Conservation (phyloP, 208 protist species). For the Trypanosoma rangeli region DNA sequence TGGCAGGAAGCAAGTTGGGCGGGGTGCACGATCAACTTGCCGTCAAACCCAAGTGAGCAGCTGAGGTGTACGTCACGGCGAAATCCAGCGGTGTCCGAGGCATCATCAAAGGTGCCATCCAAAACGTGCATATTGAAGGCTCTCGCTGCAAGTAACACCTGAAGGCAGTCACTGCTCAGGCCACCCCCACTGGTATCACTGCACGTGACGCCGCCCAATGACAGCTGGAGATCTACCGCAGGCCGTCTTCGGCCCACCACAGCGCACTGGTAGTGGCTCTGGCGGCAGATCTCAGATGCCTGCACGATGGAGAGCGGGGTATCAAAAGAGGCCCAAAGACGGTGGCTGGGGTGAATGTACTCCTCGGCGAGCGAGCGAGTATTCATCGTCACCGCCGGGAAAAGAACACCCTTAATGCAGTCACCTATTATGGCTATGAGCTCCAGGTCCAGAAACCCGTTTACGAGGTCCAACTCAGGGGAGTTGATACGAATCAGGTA, state of each 20-base stretch:
- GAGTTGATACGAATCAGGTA: conserved; percentile 82
- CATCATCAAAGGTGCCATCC: conserved; percentile 77
- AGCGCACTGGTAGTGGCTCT: conserved; percentile 62
- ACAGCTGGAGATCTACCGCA: conserved; percentile 47
- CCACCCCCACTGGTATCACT: neutral
- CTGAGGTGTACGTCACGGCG: conserved; percentile 43
- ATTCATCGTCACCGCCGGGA: conserved; percentile 58
- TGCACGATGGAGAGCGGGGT: conserved; percentile 65
- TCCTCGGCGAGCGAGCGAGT: conserved; percentile 56
- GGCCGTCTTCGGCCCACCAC: conserved; percentile 76
- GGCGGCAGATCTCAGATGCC: conserved; percentile 61
- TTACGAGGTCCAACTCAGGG: conserved; percentile 59
- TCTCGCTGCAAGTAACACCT: conserved; percentile 67
- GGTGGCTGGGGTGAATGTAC: conserved; percentile 74
- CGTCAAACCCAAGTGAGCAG: conserved; percentile 75
- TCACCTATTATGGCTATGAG: conserved; percentile 63
- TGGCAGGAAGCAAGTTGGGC: conserved; percentile 69
- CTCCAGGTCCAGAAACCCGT: conserved; percentile 81
- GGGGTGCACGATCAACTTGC: conserved; percentile 75
- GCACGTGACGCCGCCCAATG: neutral
- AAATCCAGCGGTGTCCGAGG: conserved; percentile 68
- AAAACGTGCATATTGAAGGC: conserved; percentile 70
- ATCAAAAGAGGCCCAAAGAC: conserved; percentile 85
- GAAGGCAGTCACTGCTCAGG: conserved; percentile 21
- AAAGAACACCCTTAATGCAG: conserved; percentile 70